Percentiles rank a stretch among this genome's conserved stretches.
These are phyloP conservation scores for Pilasporangium apinafurcum DNA, from an alignment of 352 stramenopile species.

Conservation along the genomic window DNA sequence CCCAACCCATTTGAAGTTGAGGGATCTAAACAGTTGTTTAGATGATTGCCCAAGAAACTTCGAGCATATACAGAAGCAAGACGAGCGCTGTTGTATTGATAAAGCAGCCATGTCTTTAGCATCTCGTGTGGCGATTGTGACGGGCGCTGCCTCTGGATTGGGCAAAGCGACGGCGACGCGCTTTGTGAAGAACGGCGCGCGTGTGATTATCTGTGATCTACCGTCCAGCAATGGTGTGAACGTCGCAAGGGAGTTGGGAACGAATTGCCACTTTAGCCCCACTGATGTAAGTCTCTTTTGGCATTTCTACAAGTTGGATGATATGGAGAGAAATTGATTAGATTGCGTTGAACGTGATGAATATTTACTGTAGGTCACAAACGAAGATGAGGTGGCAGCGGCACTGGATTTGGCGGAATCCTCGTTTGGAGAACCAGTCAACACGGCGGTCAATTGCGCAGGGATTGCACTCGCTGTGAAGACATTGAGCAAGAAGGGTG, in stretches of 20 bases:
- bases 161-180: constrained; percentile 88
- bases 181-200: constrained; percentile 86
- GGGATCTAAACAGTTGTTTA: no score
- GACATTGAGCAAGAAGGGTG: constrained; percentile 90
- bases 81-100: no score
- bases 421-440: constrained; percentile 89
- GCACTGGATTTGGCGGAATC: constrained; percentile 90
- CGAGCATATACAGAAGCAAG: no score
- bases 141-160: constrained; percentile 91
- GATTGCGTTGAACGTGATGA: neutral
- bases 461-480: constrained; percentile 92
- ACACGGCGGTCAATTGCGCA: constrained; percentile 94
- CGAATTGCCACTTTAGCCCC: constrained; percentile 76
- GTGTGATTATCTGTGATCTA: constrained; percentile 92
- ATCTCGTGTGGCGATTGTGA: constrained; percentile 85
- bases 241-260: constrained; percentile 67
- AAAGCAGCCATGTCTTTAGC: constrained; percentile 62
- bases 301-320: no score
- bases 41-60: no score
- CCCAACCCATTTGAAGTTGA: no score
- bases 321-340: no score
- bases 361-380: constrained; percentile 72
- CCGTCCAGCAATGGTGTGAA: constrained; percentile 70
- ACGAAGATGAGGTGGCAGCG: constrained; percentile 81
- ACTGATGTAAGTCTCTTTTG: constrained; percentile 46